Percentiles rank a stretch among this genome's conserved stretches.
Evolutionary conservation across 352 stramenopile genomes (phyloP).

Genomic region (Salisapilia sapeloensis): DNA sequence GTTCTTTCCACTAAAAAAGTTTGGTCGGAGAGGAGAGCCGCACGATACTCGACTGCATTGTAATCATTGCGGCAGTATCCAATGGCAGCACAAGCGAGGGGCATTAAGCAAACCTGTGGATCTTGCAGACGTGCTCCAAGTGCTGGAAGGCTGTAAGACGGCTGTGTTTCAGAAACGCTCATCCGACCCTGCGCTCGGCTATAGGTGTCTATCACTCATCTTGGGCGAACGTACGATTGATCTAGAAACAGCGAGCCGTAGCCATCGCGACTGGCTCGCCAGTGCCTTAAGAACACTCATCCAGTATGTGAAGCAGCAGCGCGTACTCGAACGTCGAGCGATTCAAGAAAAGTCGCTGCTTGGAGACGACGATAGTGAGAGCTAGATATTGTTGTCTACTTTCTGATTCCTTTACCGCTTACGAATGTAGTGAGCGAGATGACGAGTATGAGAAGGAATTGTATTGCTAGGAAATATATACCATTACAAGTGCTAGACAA

Average conservation of each 20-base stretch:
- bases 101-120: conserved; percentile 50
- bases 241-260: conserved; percentile 53
- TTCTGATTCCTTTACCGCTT: too few relatives aligned
- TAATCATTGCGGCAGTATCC: conserved; percentile 60
- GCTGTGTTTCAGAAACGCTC: conserved; percentile 67
- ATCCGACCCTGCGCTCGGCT: conserved; percentile 16
- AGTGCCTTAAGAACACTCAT: conserved; percentile 61
- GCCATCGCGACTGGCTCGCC: conserved; percentile 69
- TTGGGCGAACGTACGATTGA: conserved; percentile 63
- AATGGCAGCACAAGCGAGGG: conserved; percentile 78
- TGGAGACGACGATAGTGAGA: too few relatives aligned
- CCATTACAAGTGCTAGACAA: too few relatives aligned
- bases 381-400: too few relatives aligned
- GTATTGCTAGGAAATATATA: too few relatives aligned
- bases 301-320: conserved; percentile 50
- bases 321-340: conserved; percentile 53
- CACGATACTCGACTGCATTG: conserved; percentile 63
- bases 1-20: conserved; percentile 71
- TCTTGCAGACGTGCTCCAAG: conserved; percentile 45
- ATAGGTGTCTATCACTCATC: conserved; percentile 55
- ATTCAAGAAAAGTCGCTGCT: conserved; percentile 40
- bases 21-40: conserved; percentile 46
- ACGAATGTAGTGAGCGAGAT: too few relatives aligned
- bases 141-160: conserved; percentile 49
- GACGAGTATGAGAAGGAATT: too few relatives aligned